Base-by-base conservation (phyloP, 2,329 filamentous ascomycete genomes). In the Aureobasidium sp. region DNA sequence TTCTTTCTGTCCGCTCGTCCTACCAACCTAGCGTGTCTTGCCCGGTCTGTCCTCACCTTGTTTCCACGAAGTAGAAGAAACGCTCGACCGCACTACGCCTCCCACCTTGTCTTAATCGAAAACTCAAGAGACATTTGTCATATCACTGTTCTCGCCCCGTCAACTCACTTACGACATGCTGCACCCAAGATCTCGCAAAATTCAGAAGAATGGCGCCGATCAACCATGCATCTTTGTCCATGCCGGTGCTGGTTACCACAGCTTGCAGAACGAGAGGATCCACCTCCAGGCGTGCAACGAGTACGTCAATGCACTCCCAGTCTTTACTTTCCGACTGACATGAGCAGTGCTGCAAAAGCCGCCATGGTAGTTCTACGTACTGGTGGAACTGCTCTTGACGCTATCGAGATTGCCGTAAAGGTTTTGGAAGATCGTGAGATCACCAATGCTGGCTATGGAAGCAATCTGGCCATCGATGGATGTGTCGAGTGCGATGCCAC, bases 401-500 rank as follows among this genome's bases (percentile, higher is more conserved):
- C 92, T 17, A 88, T 97, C 25, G 94, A 97, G 74, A 87, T 89
- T 56, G 91, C 94, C 34, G 86, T 99, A 69, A 90, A 88, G 67
- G 81, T 90, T 22, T 84, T 99, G 20, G 94, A 99, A 76, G 90
- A 99, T 72, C 87, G 89, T 62, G 91, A 97, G 70, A 95, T 99
- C 67, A 99, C 95, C 39, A 99, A 99, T 73, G 90, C 93, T 41
- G 94, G 94, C 0, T 97, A 89, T 72, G 94, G 95, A 51, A 99
- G 94, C 76, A 99, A 99, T 70, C 79, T 99, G 27, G 87, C 90
- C 48, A 89, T 96, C 65, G 88, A 97, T 68, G 94, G 94, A 1
- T 84, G 86, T 1, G 94, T 97, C 14, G 94, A 99, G 74, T 95
- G 92, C 68, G 94, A 99, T 78, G 94, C 94, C 61, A 92, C 91